phyloP scores from a whole-genome alignment of 2,329 filamentous ascomycete species.

The Cyphellophora europaea region DNA sequence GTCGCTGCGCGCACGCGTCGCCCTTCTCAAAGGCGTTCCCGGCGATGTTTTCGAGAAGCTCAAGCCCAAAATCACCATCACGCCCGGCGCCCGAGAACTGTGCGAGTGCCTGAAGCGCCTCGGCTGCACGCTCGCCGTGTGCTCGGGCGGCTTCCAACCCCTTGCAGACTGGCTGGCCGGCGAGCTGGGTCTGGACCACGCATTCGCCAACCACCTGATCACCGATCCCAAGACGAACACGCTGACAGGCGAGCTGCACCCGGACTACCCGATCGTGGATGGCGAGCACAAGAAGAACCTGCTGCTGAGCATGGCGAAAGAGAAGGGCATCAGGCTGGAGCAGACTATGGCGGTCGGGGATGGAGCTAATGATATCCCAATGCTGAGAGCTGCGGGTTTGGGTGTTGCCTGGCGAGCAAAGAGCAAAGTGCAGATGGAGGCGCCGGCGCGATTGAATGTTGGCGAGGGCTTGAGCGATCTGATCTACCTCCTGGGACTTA shows the following conservation, averaged over 20 bases:
- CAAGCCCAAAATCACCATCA: conserved; percentile 66
- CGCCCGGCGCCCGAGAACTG: conserved; percentile 68
- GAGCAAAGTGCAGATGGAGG: conserved; percentile 52
- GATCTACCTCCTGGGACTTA: conserved; percentile 48
- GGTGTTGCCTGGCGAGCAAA: conserved; percentile 58
- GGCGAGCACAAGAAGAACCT: conserved; percentile 48
- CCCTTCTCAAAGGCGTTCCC: conserved; percentile 70
- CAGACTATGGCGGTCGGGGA: conserved; percentile 53
- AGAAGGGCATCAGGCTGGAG: conserved; percentile 44
- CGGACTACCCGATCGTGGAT: conserved; percentile 47
- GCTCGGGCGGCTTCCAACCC: conserved; percentile 87
- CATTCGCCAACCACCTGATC: conserved; percentile 67
- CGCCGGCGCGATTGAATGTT: conserved; percentile 48
- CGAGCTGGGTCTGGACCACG: conserved; percentile 76
- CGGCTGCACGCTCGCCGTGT: conserved; percentile 78
- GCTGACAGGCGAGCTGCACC: conserved; percentile 49
- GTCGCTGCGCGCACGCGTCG: conserved; percentile 71
- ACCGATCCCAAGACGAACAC: conserved; percentile 36
- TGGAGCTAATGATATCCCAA: conserved; percentile 56
- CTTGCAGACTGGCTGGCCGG: conserved; percentile 77
- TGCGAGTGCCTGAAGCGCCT: conserved; percentile 64
- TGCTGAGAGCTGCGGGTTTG: conserved; percentile 53
- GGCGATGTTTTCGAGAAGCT: conserved; percentile 71
- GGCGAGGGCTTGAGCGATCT: conserved; percentile 48
- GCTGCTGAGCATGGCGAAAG: conserved; percentile 44